Percentiles rank a stretch among this genome's conserved stretches.
Conservation (phyloP, 2,329 filamentous ascomycete species). For the Westerdykella sp. region DNA sequence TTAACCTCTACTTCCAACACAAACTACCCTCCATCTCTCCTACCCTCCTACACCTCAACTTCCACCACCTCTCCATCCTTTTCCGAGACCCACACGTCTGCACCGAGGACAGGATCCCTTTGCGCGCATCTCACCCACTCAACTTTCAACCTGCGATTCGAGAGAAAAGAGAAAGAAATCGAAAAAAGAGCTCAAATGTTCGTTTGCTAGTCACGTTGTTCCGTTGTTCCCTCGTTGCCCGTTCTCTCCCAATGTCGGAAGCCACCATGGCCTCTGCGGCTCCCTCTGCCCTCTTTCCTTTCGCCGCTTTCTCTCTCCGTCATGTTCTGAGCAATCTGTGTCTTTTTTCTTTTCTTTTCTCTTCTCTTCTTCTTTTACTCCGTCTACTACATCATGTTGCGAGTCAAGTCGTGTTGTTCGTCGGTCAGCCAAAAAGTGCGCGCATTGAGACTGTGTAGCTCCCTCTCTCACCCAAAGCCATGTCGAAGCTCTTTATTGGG, state of each 20-base stretch:
- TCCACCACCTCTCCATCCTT: too few species aligned
- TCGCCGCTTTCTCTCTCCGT: too few species aligned
- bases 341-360: not conserved
- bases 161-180: too few species aligned
- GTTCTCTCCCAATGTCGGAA: constrained; percentile 10
- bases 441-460: constrained; percentile 38
- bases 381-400: constrained; percentile 3
- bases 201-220: constrained; percentile 16
- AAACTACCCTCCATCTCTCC: too few species aligned
- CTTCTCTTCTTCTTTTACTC: not conserved
- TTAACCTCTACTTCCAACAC: not conserved
- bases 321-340: too few species aligned
- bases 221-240: constrained; percentile 15
- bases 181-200: too few species aligned
- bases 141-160: too few species aligned
- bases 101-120: too few species aligned
- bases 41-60: too few species aligned
- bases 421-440: too few species aligned
- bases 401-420: constrained; percentile 1
- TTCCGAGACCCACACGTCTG: too few species aligned
- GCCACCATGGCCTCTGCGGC: constrained; percentile 24
- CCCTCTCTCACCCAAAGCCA: constrained; percentile 40
- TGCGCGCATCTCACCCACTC: too few species aligned
- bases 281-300: constrained; percentile 6
- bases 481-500: constrained; percentile 96